Evolutionary conservation across 1,284 basidiomycete species (phyloP).

Genomic region (Cystobasidium sp.): DNA sequence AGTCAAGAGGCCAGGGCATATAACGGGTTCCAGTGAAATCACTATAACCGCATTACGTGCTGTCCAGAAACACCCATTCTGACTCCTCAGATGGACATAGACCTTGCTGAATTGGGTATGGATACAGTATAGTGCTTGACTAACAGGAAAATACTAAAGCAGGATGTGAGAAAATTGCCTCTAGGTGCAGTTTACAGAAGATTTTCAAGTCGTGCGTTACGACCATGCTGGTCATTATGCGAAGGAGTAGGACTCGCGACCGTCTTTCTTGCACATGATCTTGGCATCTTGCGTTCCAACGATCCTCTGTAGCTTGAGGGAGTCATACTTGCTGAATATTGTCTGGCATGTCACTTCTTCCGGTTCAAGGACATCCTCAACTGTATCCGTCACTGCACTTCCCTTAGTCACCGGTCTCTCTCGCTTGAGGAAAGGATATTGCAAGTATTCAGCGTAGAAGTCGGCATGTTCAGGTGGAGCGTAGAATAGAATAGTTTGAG

Average conservation of each 20-base stretch:
- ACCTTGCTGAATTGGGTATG: too few species aligned
- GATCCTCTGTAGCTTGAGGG: conserved; percentile 81
- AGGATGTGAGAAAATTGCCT: too few species aligned
- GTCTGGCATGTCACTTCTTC: conserved; percentile 77
- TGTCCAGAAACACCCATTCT: too few species aligned
- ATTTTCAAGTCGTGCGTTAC: background rate
- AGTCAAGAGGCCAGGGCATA: too few species aligned
- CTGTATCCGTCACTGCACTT: conserved; percentile 60
- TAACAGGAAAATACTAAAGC: too few species aligned
- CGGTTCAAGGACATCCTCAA: conserved; percentile 62
- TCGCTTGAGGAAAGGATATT: conserved; percentile 73
- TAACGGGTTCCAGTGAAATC: too few species aligned
- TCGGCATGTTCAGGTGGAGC: conserved; percentile 84
- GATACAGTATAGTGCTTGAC: too few species aligned
- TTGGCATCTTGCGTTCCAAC: conserved; percentile 61
- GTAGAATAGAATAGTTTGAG: conserved; percentile 91
- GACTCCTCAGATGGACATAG: too few species aligned
- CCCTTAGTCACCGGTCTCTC: conserved; percentile 24
- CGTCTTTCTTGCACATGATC: conserved; percentile 57
- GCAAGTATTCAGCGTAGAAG: conserved; percentile 87
- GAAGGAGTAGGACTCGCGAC: conserved; percentile 56
- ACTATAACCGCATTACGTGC: too few species aligned
- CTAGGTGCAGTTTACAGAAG: too few species aligned
- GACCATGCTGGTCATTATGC: conserved; percentile 51
- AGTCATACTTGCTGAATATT: conserved; percentile 85